Evolutionary conservation across 192 early-diverging fungal genomes (phyloP).

Genomic region (Coemansia sp.): DNA sequence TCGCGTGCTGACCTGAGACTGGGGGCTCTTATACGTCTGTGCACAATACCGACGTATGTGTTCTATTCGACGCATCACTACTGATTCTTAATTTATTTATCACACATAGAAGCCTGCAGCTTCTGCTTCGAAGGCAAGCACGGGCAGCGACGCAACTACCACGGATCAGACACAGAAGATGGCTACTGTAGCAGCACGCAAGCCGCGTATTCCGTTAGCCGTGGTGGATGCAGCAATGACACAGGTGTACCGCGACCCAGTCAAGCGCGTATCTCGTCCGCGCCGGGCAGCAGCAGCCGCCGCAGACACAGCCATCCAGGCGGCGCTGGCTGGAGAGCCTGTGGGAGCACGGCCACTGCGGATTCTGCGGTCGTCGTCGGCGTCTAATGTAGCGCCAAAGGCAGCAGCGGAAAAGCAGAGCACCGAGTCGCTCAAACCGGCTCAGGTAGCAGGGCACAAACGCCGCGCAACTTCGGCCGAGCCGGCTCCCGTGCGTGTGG

Average conservation of each 20-base stretch:
- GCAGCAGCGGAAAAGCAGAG: constrained; percentile 4
- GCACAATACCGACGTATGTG: background rate
- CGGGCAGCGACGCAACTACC: constrained; percentile 3
- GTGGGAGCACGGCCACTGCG: constrained; percentile 14
- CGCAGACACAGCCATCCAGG: constrained; percentile 8
- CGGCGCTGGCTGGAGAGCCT: background rate
- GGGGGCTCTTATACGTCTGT: background rate
- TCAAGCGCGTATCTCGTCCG: constrained; percentile 9
- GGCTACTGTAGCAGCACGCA: constrained; percentile 26
- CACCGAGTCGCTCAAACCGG: constrained; percentile 9
- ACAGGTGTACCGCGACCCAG: constrained; percentile 43
- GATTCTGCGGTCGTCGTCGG: constrained; percentile 24
- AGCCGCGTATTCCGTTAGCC: constrained; percentile 40
- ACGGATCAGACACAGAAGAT: constrained; percentile 13
- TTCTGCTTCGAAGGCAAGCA: constrained; percentile 8
- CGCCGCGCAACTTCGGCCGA: constrained; percentile 31
- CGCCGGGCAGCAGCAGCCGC: constrained; percentile 10
- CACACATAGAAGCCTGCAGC: constrained; percentile 16
- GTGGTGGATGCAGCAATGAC: constrained; percentile 24
- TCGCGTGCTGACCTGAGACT: background rate
- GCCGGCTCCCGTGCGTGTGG: constrained; percentile 17
- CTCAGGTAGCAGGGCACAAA: constrained; percentile 33
- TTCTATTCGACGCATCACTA: constrained; percentile 1
- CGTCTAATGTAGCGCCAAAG: constrained; percentile 27
- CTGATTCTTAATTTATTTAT: constrained; percentile 5